These are phyloP conservation scores for Hydnomerulius pinastri DNA, from an alignment of 768 basidiomycete genomes.

Conservation along the genomic window DNA sequence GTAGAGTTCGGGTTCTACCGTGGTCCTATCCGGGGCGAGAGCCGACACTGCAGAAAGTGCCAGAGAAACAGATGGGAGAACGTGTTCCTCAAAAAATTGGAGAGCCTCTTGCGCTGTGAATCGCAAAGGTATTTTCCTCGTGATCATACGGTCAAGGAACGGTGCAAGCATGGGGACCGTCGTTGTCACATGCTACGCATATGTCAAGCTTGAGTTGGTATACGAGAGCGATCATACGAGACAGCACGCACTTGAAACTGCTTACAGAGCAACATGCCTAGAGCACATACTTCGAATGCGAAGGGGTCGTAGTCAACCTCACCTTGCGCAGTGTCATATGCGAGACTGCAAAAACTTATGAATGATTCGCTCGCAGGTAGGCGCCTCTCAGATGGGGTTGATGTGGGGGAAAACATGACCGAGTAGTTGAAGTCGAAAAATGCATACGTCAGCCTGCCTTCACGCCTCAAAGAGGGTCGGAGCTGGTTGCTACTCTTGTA, in stretches of 20 bases:
- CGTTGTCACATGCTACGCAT: conserved; percentile 16
- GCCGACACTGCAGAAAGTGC: background rate
- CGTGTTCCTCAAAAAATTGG: conserved; percentile 21
- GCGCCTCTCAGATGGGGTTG: background rate
- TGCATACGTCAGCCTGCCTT: background rate
- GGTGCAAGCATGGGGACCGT: conserved; percentile 29
- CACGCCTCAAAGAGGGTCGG: background rate
- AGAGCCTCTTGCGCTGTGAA: conserved; percentile 31
- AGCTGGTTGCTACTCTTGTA: background rate
- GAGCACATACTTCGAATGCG: conserved; percentile 24
- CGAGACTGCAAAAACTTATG: background rate
- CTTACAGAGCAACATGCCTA: conserved; percentile 23
- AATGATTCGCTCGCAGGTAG: conserved; percentile 6
- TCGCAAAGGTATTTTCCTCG: conserved; percentile 18
- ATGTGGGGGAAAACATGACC: background rate
- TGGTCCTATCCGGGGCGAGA: background rate
- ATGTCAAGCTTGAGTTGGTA: background rate
- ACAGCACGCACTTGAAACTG: background rate
- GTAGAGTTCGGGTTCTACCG: background rate
- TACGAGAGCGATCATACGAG: background rate
- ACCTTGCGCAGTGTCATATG: conserved; percentile 20
- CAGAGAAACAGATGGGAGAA: background rate
- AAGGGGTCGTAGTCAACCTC: conserved; percentile 29
- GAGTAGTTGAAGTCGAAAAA: background rate
- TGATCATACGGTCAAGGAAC: conserved; percentile 30